These are phyloP conservation scores for Asclepias syriaca DNA, from an alignment of 257 asterid genomes.

Conservation along the genomic window DNA sequence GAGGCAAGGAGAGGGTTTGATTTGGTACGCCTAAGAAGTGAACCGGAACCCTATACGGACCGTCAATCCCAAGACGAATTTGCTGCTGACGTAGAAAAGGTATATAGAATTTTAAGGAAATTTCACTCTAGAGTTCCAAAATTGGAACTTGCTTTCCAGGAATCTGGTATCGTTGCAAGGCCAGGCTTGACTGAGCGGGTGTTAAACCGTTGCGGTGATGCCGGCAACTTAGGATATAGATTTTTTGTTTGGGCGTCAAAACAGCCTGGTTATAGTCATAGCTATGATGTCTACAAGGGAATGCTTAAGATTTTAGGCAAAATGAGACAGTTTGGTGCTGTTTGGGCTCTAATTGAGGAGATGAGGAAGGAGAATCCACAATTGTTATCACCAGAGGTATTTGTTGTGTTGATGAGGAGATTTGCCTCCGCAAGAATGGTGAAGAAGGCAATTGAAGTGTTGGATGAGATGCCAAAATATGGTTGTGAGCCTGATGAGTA, in stretches of 20 bases:
- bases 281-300: constrained; percentile 69
- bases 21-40: constrained; percentile 44
- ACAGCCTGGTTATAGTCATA: constrained; percentile 72
- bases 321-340: constrained; percentile 93
- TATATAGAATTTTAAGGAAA: constrained; percentile 57
- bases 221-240: constrained; percentile 84
- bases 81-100: constrained; percentile 71
- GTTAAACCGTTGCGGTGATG: constrained; percentile 87
- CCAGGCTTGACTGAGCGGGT: constrained; percentile 82
- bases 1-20: constrained; percentile 31
- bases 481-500: constrained; percentile 94
- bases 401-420: constrained; percentile 83
- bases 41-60: constrained; percentile 21
- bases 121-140: constrained; percentile 78
- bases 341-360: constrained; percentile 95
- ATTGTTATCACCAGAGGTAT: constrained; percentile 62
- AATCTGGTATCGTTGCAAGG: constrained; percentile 65
- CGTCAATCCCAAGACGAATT: constrained; percentile 51
- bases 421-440: constrained; percentile 89
- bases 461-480: constrained; percentile 91
- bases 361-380: constrained; percentile 82
- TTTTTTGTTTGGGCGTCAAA: constrained; percentile 81
- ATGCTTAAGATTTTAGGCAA: constrained; percentile 72
- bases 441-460: constrained; percentile 78
- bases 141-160: constrained; percentile 76